A percentile compares a stretch with the other conserved stretches of the same genome.
phyloP scores from a whole-genome alignment of 208 protist genomes.

The Trypanosoma vivax region DNA sequence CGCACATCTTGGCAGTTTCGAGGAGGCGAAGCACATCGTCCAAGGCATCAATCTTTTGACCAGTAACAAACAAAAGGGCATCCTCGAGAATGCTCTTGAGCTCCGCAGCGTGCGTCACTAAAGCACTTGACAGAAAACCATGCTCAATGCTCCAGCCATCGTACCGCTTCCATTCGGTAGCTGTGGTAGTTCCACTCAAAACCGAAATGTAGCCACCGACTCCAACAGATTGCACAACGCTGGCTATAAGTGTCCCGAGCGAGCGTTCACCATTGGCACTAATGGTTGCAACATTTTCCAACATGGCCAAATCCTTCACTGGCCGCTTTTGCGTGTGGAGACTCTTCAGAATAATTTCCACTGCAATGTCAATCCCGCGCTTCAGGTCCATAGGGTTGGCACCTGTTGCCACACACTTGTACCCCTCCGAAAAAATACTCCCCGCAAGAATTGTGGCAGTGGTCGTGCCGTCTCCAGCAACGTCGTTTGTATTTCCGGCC shows the following conservation, averaged over 20 bases:
- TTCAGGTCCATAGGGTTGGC: conserved; percentile 99
- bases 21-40: conserved; percentile 65
- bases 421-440: conserved; percentile 98
- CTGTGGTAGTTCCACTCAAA: conserved; percentile 95
- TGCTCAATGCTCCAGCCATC: conserved; percentile 98
- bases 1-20: conserved; percentile 38
- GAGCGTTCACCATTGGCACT: conserved; percentile 98
- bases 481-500: conserved; percentile 97
- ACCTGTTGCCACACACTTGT: conserved; percentile 98
- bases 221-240: conserved; percentile 98
- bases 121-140: conserved; percentile 97
- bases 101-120: conserved; percentile 95
- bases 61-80: conserved; percentile 89
- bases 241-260: conserved; percentile 96
- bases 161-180: conserved; percentile 95
- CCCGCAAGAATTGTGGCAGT: conserved; percentile 98
- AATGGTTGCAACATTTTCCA: conserved; percentile 98
- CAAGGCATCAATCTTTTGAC: conserved; percentile 48
- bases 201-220: conserved; percentile 99
- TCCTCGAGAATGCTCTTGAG: conserved; percentile 93
- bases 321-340: conserved; percentile 91
- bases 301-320: conserved; percentile 91
- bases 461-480: conserved; percentile 98
- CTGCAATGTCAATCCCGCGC: conserved; percentile 97
- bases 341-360: conserved; percentile 81